Evolutionary conservation across 2,329 filamentous ascomycete species (phyloP), one percentile per base, ranked within the genome.

Genomic region (Alternaria burnsii): DNA sequence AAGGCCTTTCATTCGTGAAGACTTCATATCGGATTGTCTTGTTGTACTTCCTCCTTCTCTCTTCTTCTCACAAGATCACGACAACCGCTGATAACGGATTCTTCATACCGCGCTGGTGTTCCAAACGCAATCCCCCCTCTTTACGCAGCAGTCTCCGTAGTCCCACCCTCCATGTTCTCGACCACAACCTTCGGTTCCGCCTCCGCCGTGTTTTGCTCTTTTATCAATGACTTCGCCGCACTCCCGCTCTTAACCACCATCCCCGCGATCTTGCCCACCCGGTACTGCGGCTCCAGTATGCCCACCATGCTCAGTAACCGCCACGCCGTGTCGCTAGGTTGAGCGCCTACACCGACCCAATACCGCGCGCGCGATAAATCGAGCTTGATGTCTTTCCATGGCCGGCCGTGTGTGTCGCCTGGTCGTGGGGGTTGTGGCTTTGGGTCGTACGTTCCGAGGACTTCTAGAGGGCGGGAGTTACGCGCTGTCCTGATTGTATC

Each of bases 311-410:
- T 87, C 70, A 99, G 82, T 71, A 98, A 79, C 76, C 92, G 86
- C 94, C 94, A 97, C 36, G 91, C 92, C 3, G 92, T 89, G 69
- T 97, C 92, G 64, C 91, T 94, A 10, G 95, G 95, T 82, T 99
- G 95, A 57, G 95, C 95, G 1, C 95, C 95, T 4, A 98, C 94
- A 77, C 95, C 95, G 36, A 99, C 85, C 95, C 95, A 99, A 83
- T 99, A 99, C 79, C 91, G 90, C 58, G 94, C 91, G 61, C 95
- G 85, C 67, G 87, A 83, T 8, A 87, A 83, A 79, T 99, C 95
- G 14, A 99, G 85, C 73, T 92, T 89, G 76, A 99, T 91, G 69
- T 98, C 94, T 81, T 99, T 99, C 83, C 91, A 92, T 57, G 91
- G 86, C 59, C 88, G 87, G 65, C 83, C 82, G 42, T 84, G 79